Evolutionary conservation across 495 filamentous ascomycete species (phyloP).

Genomic region (Friedmanniomyces simplex): DNA sequence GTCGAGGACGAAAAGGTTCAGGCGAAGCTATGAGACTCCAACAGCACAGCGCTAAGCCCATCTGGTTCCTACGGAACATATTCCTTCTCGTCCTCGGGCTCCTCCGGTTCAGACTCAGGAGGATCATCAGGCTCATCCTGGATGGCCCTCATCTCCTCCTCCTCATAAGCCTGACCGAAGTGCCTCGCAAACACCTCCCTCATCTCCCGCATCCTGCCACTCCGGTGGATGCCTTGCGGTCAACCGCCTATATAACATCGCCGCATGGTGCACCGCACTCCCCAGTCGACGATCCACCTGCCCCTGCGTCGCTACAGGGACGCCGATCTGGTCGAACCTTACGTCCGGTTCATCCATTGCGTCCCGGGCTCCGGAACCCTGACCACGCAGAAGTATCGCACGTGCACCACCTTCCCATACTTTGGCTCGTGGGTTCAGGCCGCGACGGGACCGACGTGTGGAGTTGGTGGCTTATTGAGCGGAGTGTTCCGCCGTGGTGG

Average conservation of each 20-base stretch:
- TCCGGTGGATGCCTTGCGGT: neutral
- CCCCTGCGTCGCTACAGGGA: neutral
- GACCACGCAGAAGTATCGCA: neutral
- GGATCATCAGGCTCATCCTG: neutral
- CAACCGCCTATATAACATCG: neutral
- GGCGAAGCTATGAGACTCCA: constrained; percentile 18
- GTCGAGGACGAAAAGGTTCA: constrained; percentile 33
- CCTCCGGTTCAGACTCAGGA: neutral
- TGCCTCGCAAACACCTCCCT: neutral
- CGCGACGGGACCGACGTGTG: neutral
- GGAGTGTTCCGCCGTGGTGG: neutral
- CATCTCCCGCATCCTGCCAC: neutral
- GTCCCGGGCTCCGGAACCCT: neutral
- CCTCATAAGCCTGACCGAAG: neutral
- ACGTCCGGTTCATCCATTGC: neutral
- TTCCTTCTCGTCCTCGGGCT: neutral
- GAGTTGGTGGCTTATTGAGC: neutral
- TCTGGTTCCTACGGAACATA: neutral
- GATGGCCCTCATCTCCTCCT: neutral
- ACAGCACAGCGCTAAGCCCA: no score
- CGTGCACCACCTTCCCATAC: neutral
- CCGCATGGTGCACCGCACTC: neutral
- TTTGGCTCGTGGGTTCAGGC: neutral
- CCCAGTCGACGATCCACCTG: neutral
- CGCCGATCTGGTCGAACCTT: neutral